Conservation (phyloP, 164 flowering plant genomes). For the Macadamia integrifolia region DNA sequence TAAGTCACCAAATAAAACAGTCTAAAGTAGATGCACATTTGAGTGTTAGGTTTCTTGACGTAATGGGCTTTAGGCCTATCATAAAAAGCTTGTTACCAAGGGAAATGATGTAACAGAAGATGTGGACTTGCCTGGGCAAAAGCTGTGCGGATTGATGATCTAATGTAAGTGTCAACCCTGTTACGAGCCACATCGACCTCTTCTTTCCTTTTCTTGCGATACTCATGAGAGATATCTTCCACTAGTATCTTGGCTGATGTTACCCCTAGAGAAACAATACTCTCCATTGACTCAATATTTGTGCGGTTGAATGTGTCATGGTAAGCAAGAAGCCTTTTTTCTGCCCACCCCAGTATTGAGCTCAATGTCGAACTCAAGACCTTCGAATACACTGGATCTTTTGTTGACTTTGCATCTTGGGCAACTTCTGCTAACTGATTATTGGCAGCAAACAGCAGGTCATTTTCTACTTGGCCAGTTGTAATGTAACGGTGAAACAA, state of each 20-base stretch:
- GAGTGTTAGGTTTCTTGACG: not conserved
- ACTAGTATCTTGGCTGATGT: slow-evolving; percentile 56
- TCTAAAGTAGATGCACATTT: too few species aligned
- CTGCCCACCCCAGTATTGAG: slow-evolving; percentile 68
- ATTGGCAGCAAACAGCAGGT: slow-evolving; percentile 63
- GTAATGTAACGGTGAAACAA: slow-evolving; percentile 59
- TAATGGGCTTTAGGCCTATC: not conserved
- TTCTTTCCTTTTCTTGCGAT: slow-evolving; percentile 45
- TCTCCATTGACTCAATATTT: slow-evolving; percentile 53
- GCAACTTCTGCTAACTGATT: slow-evolving; percentile 59
- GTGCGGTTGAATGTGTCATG: slow-evolving; percentile 53
- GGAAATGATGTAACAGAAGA: not conserved
- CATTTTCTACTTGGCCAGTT: slow-evolving; percentile 69
- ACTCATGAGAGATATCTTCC: slow-evolving; percentile 59
- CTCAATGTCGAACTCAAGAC: slow-evolving; percentile 49
- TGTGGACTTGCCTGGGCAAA: slow-evolving; percentile 74
- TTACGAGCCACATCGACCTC: slow-evolving; percentile 42
- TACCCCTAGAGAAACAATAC: slow-evolving; percentile 49
- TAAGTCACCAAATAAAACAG: not conserved
- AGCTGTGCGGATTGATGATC: slow-evolving; percentile 72
- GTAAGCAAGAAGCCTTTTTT: slow-evolving; percentile 69
- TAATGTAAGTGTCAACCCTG: slow-evolving; percentile 66
- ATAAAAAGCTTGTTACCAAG: not conserved
- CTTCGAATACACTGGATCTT: slow-evolving; percentile 45
- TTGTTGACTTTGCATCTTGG: slow-evolving; percentile 50